Evolutionary conservation across 208 protist species (phyloP).

Genomic region (Crithidia acanthocephali): DNA sequence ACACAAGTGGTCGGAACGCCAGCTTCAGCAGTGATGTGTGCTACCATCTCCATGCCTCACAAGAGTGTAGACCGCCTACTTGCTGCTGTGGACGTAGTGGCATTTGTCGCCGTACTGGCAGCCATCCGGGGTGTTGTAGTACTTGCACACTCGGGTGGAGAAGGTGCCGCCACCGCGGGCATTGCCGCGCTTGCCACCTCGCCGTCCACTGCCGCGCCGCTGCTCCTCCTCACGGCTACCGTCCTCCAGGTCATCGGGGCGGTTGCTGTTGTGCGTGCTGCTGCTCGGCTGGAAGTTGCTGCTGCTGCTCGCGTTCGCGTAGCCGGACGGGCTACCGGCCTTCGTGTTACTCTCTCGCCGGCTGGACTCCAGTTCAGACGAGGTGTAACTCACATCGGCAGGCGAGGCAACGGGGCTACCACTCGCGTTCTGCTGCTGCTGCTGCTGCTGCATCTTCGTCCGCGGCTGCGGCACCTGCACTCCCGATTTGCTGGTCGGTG

Average conservation of each 20-base stretch:
- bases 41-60: too few relatives aligned
- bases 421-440: conserved; percentile 31
- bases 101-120: conserved; percentile 55
- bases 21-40: too few relatives aligned
- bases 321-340: conserved; percentile 10
- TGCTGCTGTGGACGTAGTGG: conserved; percentile 39
- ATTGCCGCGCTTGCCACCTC: conserved; percentile 26
- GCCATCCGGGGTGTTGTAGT: conserved; percentile 41
- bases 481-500: conserved; percentile 27
- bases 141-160: conserved; percentile 35
- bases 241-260: conserved; percentile 30
- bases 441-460: conserved; percentile 55
- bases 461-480: conserved; percentile 73
- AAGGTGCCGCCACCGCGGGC: conserved; percentile 20
- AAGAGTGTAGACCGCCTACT: conserved; percentile 10
- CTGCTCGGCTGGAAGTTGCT: conserved; percentile 20
- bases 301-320: conserved; percentile 18
- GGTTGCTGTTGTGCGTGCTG: conserved; percentile 23
- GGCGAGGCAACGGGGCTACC: conserved; percentile 31
- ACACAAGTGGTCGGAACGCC: too few relatives aligned
- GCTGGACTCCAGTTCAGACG: conserved; percentile 34
- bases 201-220: conserved; percentile 34
- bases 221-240: conserved; percentile 33
- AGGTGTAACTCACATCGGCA: conserved; percentile 28
- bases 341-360: conserved; percentile 19